Percentiles rank a stretch among this genome's conserved stretches.
Evolutionary conservation across 768 basidiomycete species (phyloP).

Genomic region (Hypholoma fasciculare): DNA sequence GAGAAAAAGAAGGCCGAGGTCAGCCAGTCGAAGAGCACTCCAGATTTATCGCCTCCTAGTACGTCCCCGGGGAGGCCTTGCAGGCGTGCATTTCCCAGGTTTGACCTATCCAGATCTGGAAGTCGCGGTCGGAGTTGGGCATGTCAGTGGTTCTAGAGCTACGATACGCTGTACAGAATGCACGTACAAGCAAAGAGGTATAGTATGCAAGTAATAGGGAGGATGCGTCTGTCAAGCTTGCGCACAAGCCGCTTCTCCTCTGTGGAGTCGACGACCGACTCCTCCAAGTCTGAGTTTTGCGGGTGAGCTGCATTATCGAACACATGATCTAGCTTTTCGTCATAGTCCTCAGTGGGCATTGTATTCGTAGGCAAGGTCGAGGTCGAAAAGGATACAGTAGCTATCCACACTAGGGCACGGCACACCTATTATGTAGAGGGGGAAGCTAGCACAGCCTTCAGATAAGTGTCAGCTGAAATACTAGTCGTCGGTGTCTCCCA

Average conservation of each 20-base stretch:
- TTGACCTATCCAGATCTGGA: conserved; percentile 70
- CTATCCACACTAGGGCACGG: neutral
- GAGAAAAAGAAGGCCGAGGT: conserved; percentile 80
- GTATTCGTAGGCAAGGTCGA: neutral
- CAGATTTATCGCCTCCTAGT: conserved; percentile 68
- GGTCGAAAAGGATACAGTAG: neutral
- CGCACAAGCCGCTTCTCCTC: conserved; percentile 58
- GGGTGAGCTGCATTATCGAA: neutral
- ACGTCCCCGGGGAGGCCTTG: conserved; percentile 67
- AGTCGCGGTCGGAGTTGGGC: neutral
- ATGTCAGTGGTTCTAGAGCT: too few relatives aligned
- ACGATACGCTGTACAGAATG: neutral
- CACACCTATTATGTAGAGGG: too few relatives aligned
- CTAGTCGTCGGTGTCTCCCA: too few relatives aligned
- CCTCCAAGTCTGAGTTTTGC: neutral
- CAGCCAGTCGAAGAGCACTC: conserved; percentile 72
- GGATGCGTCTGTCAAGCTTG: conserved; percentile 66
- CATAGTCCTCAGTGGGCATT: neutral
- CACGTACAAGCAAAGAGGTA: conserved; percentile 76
- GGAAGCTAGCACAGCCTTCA: too few relatives aligned
- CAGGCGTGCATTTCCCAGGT: conserved; percentile 77
- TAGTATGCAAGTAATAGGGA: conserved; percentile 70
- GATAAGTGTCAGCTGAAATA: too few relatives aligned
- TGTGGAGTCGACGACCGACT: neutral
- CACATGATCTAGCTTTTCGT: conserved; percentile 5